Evolutionary conservation across 257 asterid species (phyloP), one percentile per base, ranked within the genome.

Genomic region (Solanum corneliomulleri): DNA sequence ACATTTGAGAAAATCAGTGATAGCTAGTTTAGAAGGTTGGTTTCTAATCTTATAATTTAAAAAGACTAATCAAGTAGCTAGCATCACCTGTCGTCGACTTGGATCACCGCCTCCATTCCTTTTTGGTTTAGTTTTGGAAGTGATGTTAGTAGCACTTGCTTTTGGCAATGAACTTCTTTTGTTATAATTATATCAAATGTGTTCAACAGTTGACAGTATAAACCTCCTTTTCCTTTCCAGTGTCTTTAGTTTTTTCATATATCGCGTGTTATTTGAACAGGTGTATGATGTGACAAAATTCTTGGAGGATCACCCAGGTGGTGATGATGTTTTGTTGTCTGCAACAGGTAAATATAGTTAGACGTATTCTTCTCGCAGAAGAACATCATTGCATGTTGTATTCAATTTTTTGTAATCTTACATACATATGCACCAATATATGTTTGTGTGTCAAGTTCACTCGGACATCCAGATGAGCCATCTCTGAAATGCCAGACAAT

Each of bases 221-320:
- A 76, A 77, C 33, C 39, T 25, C 84, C 14, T 3, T 74, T 75
- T 37, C 39, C 81, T 39, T 39, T 20, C 39, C 49, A 81, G 85
- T 47, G 10, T 81, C 44, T 49, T 52, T 60, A 21, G 12, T 25
- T 18, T 49, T 10, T 49, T 3, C 71, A 44, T 44, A 49, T 20
- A 12, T 2, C 47, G 76, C 12, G 25, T 52, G 27, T 13, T 69
- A 83, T 62, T 39, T 60, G 62, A 86, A 87, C 89, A 95, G 98
- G 98, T 94, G 70, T 95, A 92, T 42, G 94, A 96, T 87, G 98
- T 96, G 89, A 93, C 98, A 1, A 94, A 92, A 82, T 96, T 93
- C 94, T 84, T 96, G 94, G 98, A 95, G 29, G 98, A 95, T 88
- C 98, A 95, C 90, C 98, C 98, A 1, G 98, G 98, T 31, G 98